phyloP scores from a whole-genome alignment of 192 early-diverging fungal genomes.

The Coemansia sp. region DNA sequence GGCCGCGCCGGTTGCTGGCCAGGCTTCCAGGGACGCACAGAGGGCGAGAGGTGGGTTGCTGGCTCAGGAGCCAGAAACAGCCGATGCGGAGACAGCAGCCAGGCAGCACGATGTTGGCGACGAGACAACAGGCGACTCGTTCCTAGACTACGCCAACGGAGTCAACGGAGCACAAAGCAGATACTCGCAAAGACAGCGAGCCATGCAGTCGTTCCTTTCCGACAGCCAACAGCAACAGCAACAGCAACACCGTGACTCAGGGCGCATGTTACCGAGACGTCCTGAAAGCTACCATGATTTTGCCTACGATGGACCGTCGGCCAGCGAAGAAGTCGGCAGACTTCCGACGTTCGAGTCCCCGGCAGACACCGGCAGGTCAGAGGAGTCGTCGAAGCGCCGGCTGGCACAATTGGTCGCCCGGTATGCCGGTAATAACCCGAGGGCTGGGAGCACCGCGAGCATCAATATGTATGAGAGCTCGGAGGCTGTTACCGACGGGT shows the following conservation, averaged over 20 bases:
- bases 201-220: constrained; percentile 5
- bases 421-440: constrained; percentile 19
- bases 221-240: constrained; percentile 14
- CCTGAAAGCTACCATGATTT: constrained; percentile 34
- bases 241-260: neutral
- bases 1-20: neutral
- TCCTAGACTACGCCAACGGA: constrained; percentile 11
- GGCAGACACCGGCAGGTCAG: neutral
- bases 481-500: constrained; percentile 17
- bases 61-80: too few species aligned
- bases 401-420: constrained; percentile 33
- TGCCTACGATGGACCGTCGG: neutral
- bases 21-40: neutral
- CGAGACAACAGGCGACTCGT: constrained; percentile 15
- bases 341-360: neutral
- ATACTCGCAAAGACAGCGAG: neutral
- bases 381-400: constrained; percentile 7
- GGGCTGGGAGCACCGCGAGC: neutral
- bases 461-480: neutral
- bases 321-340: constrained; percentile 1
- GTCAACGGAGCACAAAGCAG: neutral
- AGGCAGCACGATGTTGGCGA: neutral
- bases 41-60: too few species aligned
- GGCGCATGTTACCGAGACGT: constrained; percentile 7
- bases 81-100: neutral